Evolutionary conservation across 495 filamentous ascomycete species (phyloP).

Genomic region (Articulospora tetracladia): DNA sequence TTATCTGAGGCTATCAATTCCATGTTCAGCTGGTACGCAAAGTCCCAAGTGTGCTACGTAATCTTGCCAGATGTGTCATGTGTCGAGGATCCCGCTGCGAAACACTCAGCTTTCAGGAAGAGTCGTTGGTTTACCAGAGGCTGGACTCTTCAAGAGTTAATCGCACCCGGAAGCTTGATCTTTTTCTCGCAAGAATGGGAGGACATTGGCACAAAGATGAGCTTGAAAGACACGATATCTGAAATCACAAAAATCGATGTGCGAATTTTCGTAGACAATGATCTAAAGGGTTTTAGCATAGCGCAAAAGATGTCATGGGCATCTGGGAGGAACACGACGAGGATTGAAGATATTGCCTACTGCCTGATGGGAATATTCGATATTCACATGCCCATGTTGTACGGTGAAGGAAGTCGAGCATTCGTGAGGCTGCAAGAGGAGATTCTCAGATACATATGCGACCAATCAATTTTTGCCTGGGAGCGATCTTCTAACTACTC

Average conservation of each 20-base stretch:
- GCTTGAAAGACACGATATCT: neutral
- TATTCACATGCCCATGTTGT: constrained; percentile 27
- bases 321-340: constrained; percentile 13
- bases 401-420: constrained; percentile 23
- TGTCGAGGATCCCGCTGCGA: neutral
- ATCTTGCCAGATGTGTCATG: constrained; percentile 11
- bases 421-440: constrained; percentile 26
- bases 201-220: neutral
- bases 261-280: neutral
- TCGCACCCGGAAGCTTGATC: neutral
- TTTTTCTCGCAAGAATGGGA: neutral
- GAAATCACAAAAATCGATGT: neutral
- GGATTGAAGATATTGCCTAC: constrained; percentile 25
- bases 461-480: neutral
- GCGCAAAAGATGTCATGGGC: constrained; percentile 15
- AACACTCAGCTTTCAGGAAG: neutral
- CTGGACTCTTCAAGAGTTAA: neutral
- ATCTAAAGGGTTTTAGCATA: neutral
- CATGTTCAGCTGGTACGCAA: constrained; percentile 31
- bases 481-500: neutral
- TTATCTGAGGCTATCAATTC: constrained; percentile 37
- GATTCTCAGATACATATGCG: constrained; percentile 2
- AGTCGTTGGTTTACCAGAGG: neutral
- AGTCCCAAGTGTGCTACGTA: constrained; percentile 16
- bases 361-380: constrained; percentile 24